Evolutionary conservation across 768 basidiomycete genomes (phyloP).

Genomic region (Termitomyces sp.): DNA sequence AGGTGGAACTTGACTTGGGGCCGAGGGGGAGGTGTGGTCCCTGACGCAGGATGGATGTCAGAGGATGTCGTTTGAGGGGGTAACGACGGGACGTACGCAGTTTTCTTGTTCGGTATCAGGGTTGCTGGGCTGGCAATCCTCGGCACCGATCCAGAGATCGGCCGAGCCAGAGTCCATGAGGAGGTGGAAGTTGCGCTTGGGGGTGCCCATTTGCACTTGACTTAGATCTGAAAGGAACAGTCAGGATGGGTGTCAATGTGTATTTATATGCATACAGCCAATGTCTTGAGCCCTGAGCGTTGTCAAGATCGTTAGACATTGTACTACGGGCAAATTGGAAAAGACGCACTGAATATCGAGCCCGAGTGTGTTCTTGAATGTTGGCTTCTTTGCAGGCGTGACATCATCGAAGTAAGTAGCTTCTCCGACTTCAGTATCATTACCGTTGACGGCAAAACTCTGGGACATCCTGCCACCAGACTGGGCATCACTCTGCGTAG

Average conservation of each 20-base stretch:
- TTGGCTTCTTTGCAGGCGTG: constrained; percentile 12
- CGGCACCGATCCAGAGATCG: constrained; percentile 53
- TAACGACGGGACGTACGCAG: constrained; percentile 9
- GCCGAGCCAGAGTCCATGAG: constrained; percentile 61
- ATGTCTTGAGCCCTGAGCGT: constrained; percentile 40
- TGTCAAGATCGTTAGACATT: neutral
- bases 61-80: neutral
- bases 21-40: constrained; percentile 48
- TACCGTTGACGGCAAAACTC: constrained; percentile 2
- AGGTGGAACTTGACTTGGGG: constrained; percentile 47
- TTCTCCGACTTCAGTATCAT: constrained; percentile 19
- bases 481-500: neutral
- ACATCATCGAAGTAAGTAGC: constrained; percentile 13
- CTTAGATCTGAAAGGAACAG: constrained; percentile 22
- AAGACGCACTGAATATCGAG: constrained; percentile 51
- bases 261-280: constrained; percentile 30
- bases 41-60: constrained; percentile 14
- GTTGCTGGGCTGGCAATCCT: constrained; percentile 32
- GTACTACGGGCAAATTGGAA: neutral
- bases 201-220: constrained; percentile 37
- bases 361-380: constrained; percentile 35
- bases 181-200: constrained; percentile 38
- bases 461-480: neutral
- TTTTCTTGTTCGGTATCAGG: constrained; percentile 11
- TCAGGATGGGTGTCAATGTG: neutral